Evolutionary conservation across 805 yeast genomes (phyloP).

Genomic region (Candida maris): DNA sequence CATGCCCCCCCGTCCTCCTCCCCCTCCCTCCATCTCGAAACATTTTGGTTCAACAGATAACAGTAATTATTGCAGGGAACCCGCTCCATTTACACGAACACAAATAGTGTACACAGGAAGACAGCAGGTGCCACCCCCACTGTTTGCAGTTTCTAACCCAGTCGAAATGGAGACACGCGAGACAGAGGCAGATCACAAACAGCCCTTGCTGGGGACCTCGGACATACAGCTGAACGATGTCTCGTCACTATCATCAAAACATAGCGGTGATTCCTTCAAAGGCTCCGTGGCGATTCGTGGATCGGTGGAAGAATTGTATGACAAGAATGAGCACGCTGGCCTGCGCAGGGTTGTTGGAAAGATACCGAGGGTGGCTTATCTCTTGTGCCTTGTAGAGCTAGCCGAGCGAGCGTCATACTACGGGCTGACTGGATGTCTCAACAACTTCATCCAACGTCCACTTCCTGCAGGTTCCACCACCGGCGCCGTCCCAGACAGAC

Average conservation of each 20-base stretch:
- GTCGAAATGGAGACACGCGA: not conserved
- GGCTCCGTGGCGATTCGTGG: not conserved
- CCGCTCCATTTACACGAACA: too few relatives aligned
- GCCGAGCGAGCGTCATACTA: slow-evolving; percentile 56
- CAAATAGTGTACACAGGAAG: too few relatives aligned
- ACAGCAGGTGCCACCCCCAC: too few relatives aligned
- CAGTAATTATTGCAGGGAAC: too few relatives aligned
- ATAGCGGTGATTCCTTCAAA: not conserved
- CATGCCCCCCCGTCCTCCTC: too few relatives aligned
- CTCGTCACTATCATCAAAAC: not conserved
- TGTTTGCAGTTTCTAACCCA: not conserved
- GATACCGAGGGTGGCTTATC: slow-evolving; percentile 23
- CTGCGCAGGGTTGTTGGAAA: slow-evolving; percentile 23
- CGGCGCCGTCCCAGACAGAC: slow-evolving; percentile 36
- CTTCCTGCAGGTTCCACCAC: slow-evolving; percentile 42
- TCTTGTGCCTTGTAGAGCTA: slow-evolving; percentile 39
- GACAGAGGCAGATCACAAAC: not conserved
- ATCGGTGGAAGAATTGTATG: slow-evolving; percentile 4
- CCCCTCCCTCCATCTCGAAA: too few relatives aligned
- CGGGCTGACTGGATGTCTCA: slow-evolving; percentile 43
- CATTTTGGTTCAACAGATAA: too few relatives aligned
- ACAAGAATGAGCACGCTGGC: slow-evolving; percentile 1
- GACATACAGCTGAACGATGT: slow-evolving; percentile 2
- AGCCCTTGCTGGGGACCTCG: slow-evolving; percentile 1
- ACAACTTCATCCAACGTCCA: slow-evolving; percentile 49